Percentiles rank a stretch among this genome's conserved stretches.
phyloP scores from a whole-genome alignment of 805 yeast genomes.

The Yarrowia sp. region DNA sequence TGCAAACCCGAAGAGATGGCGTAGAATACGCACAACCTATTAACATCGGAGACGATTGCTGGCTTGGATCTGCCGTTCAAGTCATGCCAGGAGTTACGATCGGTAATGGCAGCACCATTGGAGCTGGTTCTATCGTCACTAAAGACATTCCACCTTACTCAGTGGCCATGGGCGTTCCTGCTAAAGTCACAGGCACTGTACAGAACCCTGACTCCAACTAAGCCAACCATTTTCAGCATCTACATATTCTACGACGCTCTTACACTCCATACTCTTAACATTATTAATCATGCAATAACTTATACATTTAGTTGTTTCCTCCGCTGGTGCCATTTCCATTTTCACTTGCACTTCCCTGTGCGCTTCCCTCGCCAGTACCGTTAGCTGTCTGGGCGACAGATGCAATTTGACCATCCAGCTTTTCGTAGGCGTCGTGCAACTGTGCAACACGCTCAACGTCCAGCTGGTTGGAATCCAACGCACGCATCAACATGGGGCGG shows the following conservation, averaged over 20 bases:
- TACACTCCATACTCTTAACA: background rate
- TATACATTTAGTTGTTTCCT: background rate
- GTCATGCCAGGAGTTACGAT: constrained; percentile 65
- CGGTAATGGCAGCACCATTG: constrained; percentile 61
- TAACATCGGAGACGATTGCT: constrained; percentile 59
- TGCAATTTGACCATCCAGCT: background rate
- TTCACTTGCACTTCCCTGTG: background rate
- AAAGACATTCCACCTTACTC: constrained; percentile 54
- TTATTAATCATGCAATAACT: background rate
- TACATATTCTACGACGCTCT: background rate
- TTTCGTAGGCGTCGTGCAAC: constrained; percentile 1
- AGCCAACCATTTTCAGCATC: too few species aligned
- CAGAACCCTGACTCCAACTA: background rate
- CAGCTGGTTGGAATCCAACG: background rate
- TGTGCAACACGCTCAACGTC: background rate
- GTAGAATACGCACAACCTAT: constrained; percentile 58
- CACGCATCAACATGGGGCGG: constrained; percentile 1
- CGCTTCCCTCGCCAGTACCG: background rate
- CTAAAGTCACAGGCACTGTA: constrained; percentile 39
- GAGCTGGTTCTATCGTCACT: constrained; percentile 66
- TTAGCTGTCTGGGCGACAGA: constrained; percentile 2
- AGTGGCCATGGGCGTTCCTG: constrained; percentile 66
- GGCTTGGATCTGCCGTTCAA: constrained; percentile 60
- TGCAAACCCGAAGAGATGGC: constrained; percentile 44
- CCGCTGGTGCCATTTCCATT: background rate